Conservation (phyloP, 345 rosid genomes). For the Physaria fendleri region DNA sequence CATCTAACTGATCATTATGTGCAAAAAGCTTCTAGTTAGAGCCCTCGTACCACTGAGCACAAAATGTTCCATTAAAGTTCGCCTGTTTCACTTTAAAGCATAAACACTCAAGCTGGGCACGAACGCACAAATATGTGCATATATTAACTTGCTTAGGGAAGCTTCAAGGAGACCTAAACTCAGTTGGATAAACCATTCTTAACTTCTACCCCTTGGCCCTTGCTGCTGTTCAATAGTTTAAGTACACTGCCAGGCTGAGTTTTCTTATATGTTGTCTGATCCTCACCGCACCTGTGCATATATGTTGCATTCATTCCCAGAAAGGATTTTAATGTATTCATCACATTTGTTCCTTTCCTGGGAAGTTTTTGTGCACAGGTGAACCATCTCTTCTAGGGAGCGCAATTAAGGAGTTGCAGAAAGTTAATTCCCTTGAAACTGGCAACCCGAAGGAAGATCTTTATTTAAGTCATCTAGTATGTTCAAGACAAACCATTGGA, state of each 20-base stretch:
- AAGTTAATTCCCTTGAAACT: slow-evolving; percentile 38
- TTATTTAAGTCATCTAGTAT: slow-evolving; percentile 49
- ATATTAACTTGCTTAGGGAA: background rate
- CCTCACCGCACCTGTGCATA: background rate
- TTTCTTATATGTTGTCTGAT: background rate
- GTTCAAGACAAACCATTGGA: slow-evolving; percentile 45
- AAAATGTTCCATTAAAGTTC: background rate
- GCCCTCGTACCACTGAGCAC: background rate
- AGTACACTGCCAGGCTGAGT: background rate
- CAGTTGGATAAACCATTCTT: background rate
- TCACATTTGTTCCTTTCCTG: slow-evolving; percentile 13
- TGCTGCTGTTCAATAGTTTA: background rate
- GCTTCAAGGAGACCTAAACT: background rate
- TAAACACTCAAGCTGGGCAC: background rate
- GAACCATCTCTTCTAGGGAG: slow-evolving; percentile 59
- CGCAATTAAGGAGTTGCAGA: slow-evolving; percentile 54
- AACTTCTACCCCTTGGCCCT: background rate
- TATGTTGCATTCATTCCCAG: slow-evolving; percentile 1
- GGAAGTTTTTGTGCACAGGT: slow-evolving; percentile 73
- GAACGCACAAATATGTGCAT: background rate
- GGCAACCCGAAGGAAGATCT: slow-evolving; percentile 46
- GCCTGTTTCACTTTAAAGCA: background rate
- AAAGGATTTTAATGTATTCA: slow-evolving; percentile 7
- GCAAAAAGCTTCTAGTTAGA: background rate
- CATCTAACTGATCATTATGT: slow-evolving; percentile 5